Conservation (phyloP, 345 rosid genomes). For the Aethionema arabicum region DNA sequence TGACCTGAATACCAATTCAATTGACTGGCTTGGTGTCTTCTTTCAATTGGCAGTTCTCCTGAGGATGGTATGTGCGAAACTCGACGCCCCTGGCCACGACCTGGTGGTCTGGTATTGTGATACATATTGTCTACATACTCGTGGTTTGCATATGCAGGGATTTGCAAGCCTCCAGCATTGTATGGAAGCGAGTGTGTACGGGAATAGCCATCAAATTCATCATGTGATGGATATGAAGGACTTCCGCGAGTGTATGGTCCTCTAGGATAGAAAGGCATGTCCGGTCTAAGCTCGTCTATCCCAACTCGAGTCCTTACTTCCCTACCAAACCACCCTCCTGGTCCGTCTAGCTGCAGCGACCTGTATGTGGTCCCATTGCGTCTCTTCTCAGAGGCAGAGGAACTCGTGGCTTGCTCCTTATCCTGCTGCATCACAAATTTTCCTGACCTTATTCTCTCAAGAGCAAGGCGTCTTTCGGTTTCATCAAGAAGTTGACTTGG, state of each 20-base stretch:
- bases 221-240: conserved; percentile 45
- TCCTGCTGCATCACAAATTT: conserved; percentile 27
- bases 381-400: conserved; percentile 36
- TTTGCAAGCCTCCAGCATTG: conserved; percentile 19
- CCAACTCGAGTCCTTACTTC: conserved; percentile 40
- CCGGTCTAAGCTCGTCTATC: conserved; percentile 42
- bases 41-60: conserved; percentile 42
- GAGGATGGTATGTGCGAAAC: conserved; percentile 43
- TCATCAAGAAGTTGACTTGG: conserved; percentile 52
- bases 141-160: conserved; percentile 34
- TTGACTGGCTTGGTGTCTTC: conserved; percentile 38
- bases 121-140: conserved; percentile 31
- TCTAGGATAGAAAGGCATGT: conserved; percentile 42
- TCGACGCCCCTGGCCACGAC: conserved; percentile 38
- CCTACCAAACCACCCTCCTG: conserved; percentile 40
- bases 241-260: conserved; percentile 46
- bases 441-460: conserved; percentile 41
- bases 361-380: conserved; percentile 34
- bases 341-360: conserved; percentile 40
- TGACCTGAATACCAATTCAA: conserved; percentile 41
- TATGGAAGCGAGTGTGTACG: conserved; percentile 33
- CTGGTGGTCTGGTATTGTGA: conserved; percentile 33
- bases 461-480: conserved; percentile 31
- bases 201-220: conserved; percentile 40
- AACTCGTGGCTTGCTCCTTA: conserved; percentile 35